phyloP scores from a whole-genome alignment of 257 asterid genomes.

The Rubia yunnanensis region DNA sequence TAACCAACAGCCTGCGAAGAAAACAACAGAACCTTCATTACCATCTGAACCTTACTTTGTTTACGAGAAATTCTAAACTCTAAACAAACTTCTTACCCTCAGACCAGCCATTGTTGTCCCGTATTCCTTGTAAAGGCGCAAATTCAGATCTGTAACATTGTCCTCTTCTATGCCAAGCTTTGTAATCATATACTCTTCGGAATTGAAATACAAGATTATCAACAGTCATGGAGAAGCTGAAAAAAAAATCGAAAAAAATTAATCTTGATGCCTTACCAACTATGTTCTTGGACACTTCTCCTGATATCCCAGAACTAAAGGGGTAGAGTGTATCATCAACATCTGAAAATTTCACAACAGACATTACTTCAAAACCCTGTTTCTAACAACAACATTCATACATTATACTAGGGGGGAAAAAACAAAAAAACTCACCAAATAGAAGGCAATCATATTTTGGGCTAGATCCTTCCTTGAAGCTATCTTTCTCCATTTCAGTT shows the following conservation, averaged over 20 bases:
- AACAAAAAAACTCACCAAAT: constrained; percentile 48
- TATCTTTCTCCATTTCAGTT: constrained; percentile 48
- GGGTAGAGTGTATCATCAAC: constrained; percentile 93
- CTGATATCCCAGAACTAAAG: constrained; percentile 65
- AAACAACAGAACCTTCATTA: background rate
- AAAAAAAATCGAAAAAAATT: background rate
- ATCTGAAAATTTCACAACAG: constrained; percentile 37
- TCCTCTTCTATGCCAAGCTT: constrained; percentile 60
- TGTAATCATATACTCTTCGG: constrained; percentile 58
- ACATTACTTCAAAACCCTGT: background rate
- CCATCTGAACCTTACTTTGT: background rate
- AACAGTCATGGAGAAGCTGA: background rate
- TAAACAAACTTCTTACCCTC: constrained; percentile 34
- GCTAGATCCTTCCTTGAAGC: constrained; percentile 29
- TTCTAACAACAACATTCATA: background rate
- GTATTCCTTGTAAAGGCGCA: constrained; percentile 64
- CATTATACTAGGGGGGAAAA: background rate
- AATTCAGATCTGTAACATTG: constrained; percentile 56
- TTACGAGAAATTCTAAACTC: background rate
- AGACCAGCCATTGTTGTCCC: constrained; percentile 99
- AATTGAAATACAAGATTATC: background rate
- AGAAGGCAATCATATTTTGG: constrained; percentile 68
- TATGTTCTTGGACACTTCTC: constrained; percentile 64
- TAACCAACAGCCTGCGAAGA: constrained; percentile 58
- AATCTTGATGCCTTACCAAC: constrained; percentile 32